Evolutionary conservation across 257 asterid species (phyloP).

Genomic region (Fraxinus anomala): DNA sequence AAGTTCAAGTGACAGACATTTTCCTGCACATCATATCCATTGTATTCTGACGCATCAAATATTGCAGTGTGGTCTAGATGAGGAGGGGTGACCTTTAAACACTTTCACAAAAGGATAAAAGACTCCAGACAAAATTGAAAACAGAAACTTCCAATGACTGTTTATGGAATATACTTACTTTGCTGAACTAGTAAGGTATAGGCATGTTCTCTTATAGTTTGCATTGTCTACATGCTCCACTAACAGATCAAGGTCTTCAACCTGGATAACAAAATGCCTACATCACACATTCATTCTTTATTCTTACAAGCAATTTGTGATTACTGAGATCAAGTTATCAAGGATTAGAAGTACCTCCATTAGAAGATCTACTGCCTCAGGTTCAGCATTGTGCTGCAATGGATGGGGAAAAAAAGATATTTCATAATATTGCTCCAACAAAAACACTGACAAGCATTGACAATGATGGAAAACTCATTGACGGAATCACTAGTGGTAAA

Average conservation of each 20-base stretch:
- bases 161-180: slow-evolving; percentile 50
- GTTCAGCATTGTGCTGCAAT: slow-evolving; percentile 95
- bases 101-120: neutral
- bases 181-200: slow-evolving; percentile 81
- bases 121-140: neutral
- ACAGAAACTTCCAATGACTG: neutral
- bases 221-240: slow-evolving; percentile 69
- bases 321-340: slow-evolving; percentile 9
- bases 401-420: slow-evolving; percentile 20
- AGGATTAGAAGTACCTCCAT: slow-evolving; percentile 60
- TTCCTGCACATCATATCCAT: neutral
- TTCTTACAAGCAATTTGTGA: neutral
- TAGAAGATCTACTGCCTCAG: slow-evolving; percentile 80
- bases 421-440: slow-evolving; percentile 15
- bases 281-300: neutral
- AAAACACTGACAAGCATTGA: slow-evolving; percentile 2
- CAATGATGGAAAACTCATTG: neutral
- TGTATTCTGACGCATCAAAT: neutral
- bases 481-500: neutral
- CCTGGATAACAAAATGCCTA: slow-evolving; percentile 44
- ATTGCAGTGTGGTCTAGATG: neutral
- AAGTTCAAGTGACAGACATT: neutral
- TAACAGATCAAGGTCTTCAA: slow-evolving; percentile 87
- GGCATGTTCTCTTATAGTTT: slow-evolving; percentile 78
- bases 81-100: neutral